phyloP scores from a whole-genome alignment of 2,329 filamentous ascomycete genomes.

The Epicoccum nigrum region DNA sequence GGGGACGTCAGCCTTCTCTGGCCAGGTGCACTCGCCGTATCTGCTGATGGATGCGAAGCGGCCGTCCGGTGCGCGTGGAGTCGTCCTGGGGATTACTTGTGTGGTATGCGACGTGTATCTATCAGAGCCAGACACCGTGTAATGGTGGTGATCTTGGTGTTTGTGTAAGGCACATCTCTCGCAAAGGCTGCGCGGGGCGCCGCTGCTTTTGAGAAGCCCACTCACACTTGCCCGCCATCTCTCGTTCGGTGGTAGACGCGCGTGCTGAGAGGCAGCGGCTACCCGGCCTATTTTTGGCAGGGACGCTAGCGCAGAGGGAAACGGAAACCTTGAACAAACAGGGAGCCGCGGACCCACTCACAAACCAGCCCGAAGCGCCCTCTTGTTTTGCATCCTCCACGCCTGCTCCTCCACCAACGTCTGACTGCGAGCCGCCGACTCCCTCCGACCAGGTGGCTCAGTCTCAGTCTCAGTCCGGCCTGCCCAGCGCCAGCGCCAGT shows the following conservation, averaged over 20 bases:
- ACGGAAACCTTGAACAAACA: conserved; percentile 6
- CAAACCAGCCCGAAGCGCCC: conserved; percentile 11
- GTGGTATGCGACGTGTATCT: too few species aligned
- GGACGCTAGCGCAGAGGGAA: conserved; percentile 4
- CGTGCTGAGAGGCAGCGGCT: conserved; percentile 10
- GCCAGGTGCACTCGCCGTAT: conserved; percentile 19
- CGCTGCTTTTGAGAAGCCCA: conserved; percentile 12
- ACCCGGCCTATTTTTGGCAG: conserved; percentile 13
- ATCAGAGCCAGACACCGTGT: too few species aligned
- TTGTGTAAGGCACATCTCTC: not conserved
- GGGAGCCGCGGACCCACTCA: conserved; percentile 10
- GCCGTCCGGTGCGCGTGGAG: not conserved
- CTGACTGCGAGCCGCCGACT: conserved; percentile 18
- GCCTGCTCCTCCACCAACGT: conserved; percentile 14
- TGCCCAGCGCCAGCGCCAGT: not conserved
- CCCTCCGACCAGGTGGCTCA: conserved; percentile 13
- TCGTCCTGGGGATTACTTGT: too few species aligned
- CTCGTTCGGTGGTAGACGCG: conserved; percentile 14
- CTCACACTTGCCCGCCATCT: conserved; percentile 3
- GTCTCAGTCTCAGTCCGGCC: not conserved
- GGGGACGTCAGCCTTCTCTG: conserved; percentile 15
- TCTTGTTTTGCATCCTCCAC: conserved; percentile 11
- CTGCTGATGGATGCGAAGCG: conserved; percentile 6
- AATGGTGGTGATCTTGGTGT: not conserved
- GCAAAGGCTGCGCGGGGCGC: conserved; percentile 10